A percentile compares a stretch with the other conserved stretches of the same genome.
Evolutionary conservation across 371 early-diverging fungal genomes (phyloP).

Genomic region (Capniomyces stellatus): DNA sequence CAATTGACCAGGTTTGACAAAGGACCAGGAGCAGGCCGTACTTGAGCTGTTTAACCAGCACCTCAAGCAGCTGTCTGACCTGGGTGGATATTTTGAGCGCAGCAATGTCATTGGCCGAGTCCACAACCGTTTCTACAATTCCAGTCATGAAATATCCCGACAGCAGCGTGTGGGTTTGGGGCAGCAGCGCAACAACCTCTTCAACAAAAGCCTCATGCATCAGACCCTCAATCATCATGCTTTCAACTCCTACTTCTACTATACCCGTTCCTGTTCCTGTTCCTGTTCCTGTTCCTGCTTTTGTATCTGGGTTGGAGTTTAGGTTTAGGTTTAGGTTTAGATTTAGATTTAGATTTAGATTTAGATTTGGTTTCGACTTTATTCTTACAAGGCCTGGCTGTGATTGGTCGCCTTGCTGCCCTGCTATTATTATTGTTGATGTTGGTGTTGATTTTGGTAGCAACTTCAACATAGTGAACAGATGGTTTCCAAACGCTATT

Average conservation of each 20-base stretch:
- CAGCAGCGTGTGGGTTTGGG: conserved; percentile 32
- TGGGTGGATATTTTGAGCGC: conserved; percentile 25
- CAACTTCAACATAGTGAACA: conserved; percentile 28
- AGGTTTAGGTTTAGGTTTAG: not conserved
- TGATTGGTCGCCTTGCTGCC: no score
- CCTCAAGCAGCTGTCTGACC: conserved; percentile 9
- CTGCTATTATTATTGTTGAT: no score
- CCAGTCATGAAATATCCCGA: conserved; percentile 26
- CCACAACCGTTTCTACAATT: conserved; percentile 18
- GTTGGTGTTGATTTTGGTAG: conserved; percentile 9
- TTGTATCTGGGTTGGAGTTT: not conserved
- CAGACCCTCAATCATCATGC: conserved; percentile 11
- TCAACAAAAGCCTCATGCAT: conserved; percentile 12
- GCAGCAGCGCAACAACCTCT: conserved; percentile 25
- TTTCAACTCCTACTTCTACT: not conserved
- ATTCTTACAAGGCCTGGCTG: no score
- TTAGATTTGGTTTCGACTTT: not conserved
- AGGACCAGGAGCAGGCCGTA: conserved; percentile 7
- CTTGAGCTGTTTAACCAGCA: conserved; percentile 15
- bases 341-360: not conserved
- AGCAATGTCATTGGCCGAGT: conserved; percentile 19
- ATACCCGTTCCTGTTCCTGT: not conserved
- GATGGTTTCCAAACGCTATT: conserved; percentile 22
- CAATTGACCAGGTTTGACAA: conserved; percentile 30
- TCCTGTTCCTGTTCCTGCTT: not conserved